Evolutionary conservation across 331 rosid genomes (phyloP), one percentile per base, ranked within the genome.

Genomic region (Quercus tomentella): DNA sequence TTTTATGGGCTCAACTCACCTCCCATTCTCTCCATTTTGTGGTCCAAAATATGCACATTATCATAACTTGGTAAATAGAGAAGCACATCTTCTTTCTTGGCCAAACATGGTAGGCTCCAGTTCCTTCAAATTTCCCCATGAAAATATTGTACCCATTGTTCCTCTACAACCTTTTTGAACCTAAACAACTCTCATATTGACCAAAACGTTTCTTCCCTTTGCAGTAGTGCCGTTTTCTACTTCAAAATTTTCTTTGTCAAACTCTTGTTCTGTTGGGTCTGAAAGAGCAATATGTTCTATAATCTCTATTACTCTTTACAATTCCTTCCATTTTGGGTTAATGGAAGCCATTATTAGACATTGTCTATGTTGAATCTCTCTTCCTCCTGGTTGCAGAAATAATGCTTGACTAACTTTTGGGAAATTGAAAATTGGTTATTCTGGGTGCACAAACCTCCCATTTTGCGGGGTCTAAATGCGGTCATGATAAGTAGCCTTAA

Each of bases 61-160:
- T 43, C 51, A 43, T 43, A 43, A 43, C 4, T 8, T 43, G 14
- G 15, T 0, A 11, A 43, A 2, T 25, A 10, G 41, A 49, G 49
- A 28, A 8, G 51, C 51, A 77, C 87, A 76, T 76, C 81, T 75
- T 43, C 51, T 45, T 83, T n/a, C 87, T 78, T 2, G 85, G 82
- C 86, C 90, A 73, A 71, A 84, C 58, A 68, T 72, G 87, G 77
- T 67, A 83, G 33, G 33, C 73, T 71, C 86, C 41, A 35, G 60
- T 67, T 41, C 63, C 65, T 77, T 70, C 81, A 26, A 66, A 49
- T 77, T 3, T 26, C 74, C 57, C 22, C 54, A 23, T 51, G 67
- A 57, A 68, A 45, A 41, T 31, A 33, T 56, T 37, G 78, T n/a
- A 71, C 35, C 65, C 72, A 75, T 51, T 49, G 74, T n/a, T 63